Conservation (phyloP, 1,284 basidiomycete genomes). For the Microbotryomycetes sp. region DNA sequence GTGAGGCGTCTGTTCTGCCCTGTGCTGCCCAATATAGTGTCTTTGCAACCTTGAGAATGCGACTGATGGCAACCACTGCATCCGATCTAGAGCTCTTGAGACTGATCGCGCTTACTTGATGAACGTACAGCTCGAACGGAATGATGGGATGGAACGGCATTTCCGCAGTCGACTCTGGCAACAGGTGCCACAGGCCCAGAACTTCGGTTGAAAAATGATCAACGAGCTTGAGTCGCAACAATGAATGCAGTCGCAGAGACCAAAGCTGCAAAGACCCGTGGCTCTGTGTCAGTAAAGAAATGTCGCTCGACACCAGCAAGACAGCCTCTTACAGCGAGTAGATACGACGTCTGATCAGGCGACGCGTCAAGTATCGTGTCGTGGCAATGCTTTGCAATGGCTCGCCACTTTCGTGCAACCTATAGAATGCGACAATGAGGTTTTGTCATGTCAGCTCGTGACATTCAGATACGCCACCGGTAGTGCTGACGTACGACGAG, state of each 20-base stretch:
- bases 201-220: constrained; percentile 72
- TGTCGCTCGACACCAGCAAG: neutral
- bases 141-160: constrained; percentile 52
- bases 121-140: constrained; percentile 72
- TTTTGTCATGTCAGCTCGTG: constrained; percentile 18
- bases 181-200: constrained; percentile 56
- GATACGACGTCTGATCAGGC: constrained; percentile 57
- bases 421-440: constrained; percentile 38
- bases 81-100: constrained; percentile 55
- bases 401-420: constrained; percentile 78
- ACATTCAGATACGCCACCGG: no score
- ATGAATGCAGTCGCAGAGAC: constrained; percentile 53
- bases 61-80: constrained; percentile 58
- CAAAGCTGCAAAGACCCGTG: constrained; percentile 54
- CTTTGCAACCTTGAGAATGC: neutral
- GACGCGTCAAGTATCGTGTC: constrained; percentile 62
- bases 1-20: constrained; percentile 40
- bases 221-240: constrained; percentile 60
- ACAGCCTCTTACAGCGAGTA: constrained; percentile 55
- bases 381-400: constrained; percentile 66
- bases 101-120: constrained; percentile 48
- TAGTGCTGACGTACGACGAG: constrained; percentile 65
- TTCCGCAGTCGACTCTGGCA: constrained; percentile 31
- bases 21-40: constrained; percentile 9
- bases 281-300: neutral